These are phyloP conservation scores for Vachellia pachyceras DNA, from an alignment of 306 rosid species.

Conservation along the genomic window DNA sequence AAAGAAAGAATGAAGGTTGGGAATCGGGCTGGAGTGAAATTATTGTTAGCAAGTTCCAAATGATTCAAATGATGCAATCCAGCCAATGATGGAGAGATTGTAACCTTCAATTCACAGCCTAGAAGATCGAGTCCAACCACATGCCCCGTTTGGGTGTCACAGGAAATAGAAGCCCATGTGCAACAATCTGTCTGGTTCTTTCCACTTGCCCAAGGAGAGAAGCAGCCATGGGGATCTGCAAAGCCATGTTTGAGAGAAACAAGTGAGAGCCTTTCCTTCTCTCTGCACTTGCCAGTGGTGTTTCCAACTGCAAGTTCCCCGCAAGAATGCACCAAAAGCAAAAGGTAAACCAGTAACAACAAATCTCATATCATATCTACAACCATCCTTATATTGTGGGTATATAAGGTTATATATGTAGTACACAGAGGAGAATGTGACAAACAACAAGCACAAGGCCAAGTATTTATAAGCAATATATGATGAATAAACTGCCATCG, in stretches of 20 bases:
- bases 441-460: too few species aligned
- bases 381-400: too few species aligned
- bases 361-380: too few species aligned
- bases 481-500: too few species aligned
- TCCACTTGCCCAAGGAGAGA: background rate
- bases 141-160: background rate
- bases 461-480: too few species aligned
- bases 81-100: background rate
- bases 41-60: background rate
- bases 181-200: constrained; percentile 10
- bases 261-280: background rate
- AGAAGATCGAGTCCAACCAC: background rate
- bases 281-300: background rate
- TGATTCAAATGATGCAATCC: background rate
- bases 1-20: background rate
- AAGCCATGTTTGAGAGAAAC: background rate
- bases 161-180: background rate
- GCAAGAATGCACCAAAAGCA: too few species aligned
- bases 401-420: too few species aligned
- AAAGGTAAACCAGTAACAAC: too few species aligned
- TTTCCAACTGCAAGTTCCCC: background rate
- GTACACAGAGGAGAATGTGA: too few species aligned
- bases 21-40: background rate
- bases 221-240: accelerated
- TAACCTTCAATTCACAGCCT: background rate